Percentiles rank a stretch among this genome's conserved stretches.
Conservation (phyloP, 805 yeast genomes). For the Schizosaccharomyces cryophilus region DNA sequence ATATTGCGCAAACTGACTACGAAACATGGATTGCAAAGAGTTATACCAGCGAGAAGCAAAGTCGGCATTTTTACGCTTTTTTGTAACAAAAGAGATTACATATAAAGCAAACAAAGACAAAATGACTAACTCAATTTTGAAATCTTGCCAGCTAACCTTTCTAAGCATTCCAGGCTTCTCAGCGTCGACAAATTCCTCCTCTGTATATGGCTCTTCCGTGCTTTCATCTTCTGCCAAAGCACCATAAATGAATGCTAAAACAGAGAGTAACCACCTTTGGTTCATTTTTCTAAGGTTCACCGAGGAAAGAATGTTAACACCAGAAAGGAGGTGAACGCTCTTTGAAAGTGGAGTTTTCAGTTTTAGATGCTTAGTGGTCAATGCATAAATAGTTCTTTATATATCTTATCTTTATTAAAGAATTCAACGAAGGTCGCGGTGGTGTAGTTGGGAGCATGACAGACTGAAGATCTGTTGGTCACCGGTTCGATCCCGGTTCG, state of each 20-base stretch:
- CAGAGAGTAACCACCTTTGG: not conserved
- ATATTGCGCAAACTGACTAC: slow-evolving; percentile 1
- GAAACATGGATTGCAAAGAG: not conserved
- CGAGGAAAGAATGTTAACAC: not conserved
- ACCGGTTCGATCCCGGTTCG: slow-evolving; percentile 2
- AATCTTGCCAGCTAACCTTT: not conserved
- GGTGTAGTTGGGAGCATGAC: slow-evolving; percentile 2
- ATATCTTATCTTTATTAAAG: not conserved
- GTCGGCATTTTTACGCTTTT: not conserved
- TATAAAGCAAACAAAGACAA: not conserved
- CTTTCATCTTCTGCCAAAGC: not conserved
- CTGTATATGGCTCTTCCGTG: not conserved
- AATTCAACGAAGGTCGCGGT: not conserved
- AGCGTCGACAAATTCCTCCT: not conserved
- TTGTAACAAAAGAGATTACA: not conserved
- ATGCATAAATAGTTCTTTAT: no score
- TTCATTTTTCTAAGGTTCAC: not conserved
- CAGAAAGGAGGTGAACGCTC: not conserved
- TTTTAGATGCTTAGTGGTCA: no score
- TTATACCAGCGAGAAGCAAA: slow-evolving; percentile 1
- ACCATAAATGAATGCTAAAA: not conserved
- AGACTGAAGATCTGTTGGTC: slow-evolving; percentile 2
- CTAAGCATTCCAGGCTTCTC: not conserved
- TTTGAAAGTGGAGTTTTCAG: not conserved
- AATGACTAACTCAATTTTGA: not conserved